Percentiles rank a stretch among this genome's conserved stretches.
Evolutionary conservation across 768 basidiomycete species (phyloP).

Genomic region (Calocybe indica): DNA sequence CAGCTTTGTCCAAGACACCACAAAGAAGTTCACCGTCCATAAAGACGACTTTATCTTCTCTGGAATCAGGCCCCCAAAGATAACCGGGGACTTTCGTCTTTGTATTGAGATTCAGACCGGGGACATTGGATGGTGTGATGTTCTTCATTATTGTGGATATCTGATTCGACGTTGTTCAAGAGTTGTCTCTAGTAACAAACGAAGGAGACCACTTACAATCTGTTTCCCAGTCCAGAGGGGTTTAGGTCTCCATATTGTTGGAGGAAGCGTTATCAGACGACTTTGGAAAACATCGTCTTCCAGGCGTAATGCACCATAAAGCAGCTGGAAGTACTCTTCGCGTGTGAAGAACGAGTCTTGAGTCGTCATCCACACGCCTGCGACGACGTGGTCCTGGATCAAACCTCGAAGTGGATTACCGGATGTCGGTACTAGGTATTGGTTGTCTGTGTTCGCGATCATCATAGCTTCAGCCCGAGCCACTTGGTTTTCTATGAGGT

Average conservation of each 20-base stretch:
- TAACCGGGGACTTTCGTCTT: conserved; percentile 86
- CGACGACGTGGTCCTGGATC: conserved; percentile 98
- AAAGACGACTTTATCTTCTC: conserved; percentile 84
- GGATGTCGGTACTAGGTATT: conserved; percentile 98
- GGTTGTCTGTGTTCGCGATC: conserved; percentile 97
- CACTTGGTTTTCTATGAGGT: conserved; percentile 75
- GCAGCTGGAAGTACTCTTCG: conserved; percentile 92
- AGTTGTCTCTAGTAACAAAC: background rate
- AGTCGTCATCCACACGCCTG: conserved; percentile 98
- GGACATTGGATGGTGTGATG: conserved; percentile 72
- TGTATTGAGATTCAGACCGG: conserved; percentile 80
- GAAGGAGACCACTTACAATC: conserved; percentile 53
- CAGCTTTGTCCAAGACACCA: conserved; percentile 94
- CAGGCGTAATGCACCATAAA: conserved; percentile 90
- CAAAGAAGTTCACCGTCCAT: conserved; percentile 91
- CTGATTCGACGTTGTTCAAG: conserved; percentile 31
- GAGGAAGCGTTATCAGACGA: conserved; percentile 77
- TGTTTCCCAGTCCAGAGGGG: conserved; percentile 98
- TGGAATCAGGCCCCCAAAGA: conserved; percentile 77
- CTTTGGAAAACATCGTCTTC: conserved; percentile 65
- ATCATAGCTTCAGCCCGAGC: conserved; percentile 91
- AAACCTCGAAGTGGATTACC: conserved; percentile 96
- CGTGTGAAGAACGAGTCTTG: conserved; percentile 93
- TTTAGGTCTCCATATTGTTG: conserved; percentile 86
- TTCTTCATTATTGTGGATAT: conserved; percentile 93